These are phyloP conservation scores for Lasiosphaeris hirsuta DNA, from an alignment of 495 filamentous ascomycete genomes.

Conservation along the genomic window DNA sequence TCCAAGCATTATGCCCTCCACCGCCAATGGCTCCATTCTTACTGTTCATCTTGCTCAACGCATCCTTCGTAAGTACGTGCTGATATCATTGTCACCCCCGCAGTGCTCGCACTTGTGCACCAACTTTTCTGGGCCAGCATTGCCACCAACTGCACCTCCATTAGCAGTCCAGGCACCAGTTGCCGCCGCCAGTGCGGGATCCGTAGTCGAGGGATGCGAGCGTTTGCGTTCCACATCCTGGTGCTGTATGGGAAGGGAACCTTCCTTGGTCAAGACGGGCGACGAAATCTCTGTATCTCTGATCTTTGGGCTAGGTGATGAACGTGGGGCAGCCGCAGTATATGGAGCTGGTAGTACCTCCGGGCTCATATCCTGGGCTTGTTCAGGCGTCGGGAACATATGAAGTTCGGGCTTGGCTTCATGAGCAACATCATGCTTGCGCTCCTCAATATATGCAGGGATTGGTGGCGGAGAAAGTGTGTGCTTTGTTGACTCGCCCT, in stretches of 20 bases:
- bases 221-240: no score
- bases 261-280: no score
- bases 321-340: conserved; percentile 1
- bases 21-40: background rate
- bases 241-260: no score
- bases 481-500: background rate
- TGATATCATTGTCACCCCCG: conserved; percentile 23
- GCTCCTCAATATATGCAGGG: background rate
- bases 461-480: background rate
- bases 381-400: conserved; percentile 3
- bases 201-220: background rate
- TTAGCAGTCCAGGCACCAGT: conserved; percentile 20
- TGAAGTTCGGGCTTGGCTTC: background rate
- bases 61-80: conserved; percentile 3
- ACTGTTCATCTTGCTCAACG: background rate
- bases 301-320: background rate
- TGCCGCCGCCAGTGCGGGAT: conserved; percentile 20
- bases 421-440: background rate
- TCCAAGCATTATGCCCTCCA: conserved; percentile 4
- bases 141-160: background rate
- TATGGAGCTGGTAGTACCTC: conserved; percentile 23
- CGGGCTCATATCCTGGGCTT: conserved; percentile 18
- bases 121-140: conserved; percentile 14
- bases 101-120: conserved; percentile 33
- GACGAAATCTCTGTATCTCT: background rate